Evolutionary conservation across 306 rosid species (phyloP), one percentile per base, ranked within the genome.

Genomic region (Coriaria nepalensis): DNA sequence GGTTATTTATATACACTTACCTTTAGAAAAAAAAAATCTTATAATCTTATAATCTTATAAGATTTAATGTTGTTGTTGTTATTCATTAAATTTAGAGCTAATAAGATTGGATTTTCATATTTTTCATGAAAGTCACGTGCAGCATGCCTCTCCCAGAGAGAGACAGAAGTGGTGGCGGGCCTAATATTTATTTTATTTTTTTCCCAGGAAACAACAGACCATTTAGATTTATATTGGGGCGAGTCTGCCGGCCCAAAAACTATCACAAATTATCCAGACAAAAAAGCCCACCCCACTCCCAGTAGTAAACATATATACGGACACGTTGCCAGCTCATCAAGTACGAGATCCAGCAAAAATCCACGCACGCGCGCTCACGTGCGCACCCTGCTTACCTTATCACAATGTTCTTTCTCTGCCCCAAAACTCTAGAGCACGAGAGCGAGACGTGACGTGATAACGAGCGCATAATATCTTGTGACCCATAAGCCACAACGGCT

Each of bases 381-480:
- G 76, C 57, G 29, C 29, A 1, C 29, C 29, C 29, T 20, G 3
- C 10, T 12, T 12, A 38, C 66, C 70, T 68, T 37, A 56, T 68
- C 75, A 32, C 45, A 53, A 49, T 20, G 3, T 20, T 20, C 29
- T 20, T 20, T 20, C 29, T 20, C 29, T 20, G 29, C 29, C 29
- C 6, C 39, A 5, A 50, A 32, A 4, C 56, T 50, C 20, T 35
- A 47, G 32, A 7, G 6, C 9, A 13, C 46, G 87, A 78, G 85
- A 67, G 86, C 70, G 83, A 80, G 74, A 40, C 68, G 79, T 70
- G 73, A 47, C 56, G 48, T 13, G 66, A 67, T 58, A 55, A 38
- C 35, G 58, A 70, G 73, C 94, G 73, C 93, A 73, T 8, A 70
- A 53, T 53, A 20, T 33, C 68, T 7, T 73, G 94, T 67, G 87